Percentiles rank a stretch among this genome's conserved stretches.
phyloP scores from a whole-genome alignment of 2,329 filamentous ascomycete species.

The Fusarium sarcochroum region DNA sequence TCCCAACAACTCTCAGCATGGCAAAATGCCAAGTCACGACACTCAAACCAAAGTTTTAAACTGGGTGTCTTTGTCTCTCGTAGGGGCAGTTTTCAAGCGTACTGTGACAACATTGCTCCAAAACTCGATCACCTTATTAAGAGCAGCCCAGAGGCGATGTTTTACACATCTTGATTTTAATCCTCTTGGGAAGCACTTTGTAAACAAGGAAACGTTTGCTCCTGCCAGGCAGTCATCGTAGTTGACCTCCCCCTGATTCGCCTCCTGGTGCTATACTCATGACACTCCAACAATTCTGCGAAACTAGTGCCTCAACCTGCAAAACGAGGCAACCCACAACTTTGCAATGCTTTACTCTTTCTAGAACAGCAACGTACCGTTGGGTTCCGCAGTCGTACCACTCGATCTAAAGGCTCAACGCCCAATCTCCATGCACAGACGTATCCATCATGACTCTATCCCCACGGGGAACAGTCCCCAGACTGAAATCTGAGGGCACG shows the following conservation, averaged over 20 bases:
- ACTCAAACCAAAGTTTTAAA: neutral
- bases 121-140: neutral
- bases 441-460: conserved; percentile 22
- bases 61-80: neutral
- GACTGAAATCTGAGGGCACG: neutral
- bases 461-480: conserved; percentile 35
- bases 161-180: neutral
- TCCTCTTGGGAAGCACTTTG: neutral
- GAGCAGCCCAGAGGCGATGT: neutral
- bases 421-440: conserved; percentile 22
- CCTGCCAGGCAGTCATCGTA: neutral
- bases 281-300: neutral
- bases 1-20: neutral
- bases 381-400: conserved; percentile 29
- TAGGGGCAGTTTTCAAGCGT: neutral
- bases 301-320: neutral
- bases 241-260: neutral
- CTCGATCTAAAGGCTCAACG: conserved; percentile 9
- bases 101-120: neutral
- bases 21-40: neutral
- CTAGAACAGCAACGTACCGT: neutral
- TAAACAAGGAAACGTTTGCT: neutral
- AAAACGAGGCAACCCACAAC: neutral
- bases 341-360: neutral
- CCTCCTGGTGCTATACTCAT: neutral